Percentiles rank a stretch among this genome's conserved stretches.
phyloP scores from a whole-genome alignment of 2,329 filamentous ascomycete species.

The Phaeosphaeriaceae sp. region DNA sequence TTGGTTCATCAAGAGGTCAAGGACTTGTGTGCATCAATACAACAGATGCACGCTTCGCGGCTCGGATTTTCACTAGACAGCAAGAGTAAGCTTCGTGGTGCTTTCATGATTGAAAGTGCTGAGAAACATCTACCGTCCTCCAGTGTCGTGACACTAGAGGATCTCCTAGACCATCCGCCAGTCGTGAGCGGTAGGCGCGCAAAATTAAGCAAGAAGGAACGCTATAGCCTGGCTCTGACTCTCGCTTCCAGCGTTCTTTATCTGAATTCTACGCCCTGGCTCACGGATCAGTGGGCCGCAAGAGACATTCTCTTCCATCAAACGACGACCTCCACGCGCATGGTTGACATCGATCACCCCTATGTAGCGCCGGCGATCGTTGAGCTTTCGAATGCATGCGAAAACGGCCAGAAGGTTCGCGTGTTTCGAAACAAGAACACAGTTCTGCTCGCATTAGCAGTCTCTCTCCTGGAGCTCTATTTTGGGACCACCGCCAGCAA shows the following conservation, averaged over 20 bases:
- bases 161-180: slow-evolving; percentile 35
- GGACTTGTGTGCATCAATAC: slow-evolving; percentile 46
- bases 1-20: slow-evolving; percentile 37
- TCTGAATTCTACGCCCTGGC: slow-evolving; percentile 47
- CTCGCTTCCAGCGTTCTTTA: slow-evolving; percentile 46
- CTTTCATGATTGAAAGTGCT: slow-evolving; percentile 27
- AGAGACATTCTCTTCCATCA: slow-evolving; percentile 44
- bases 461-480: slow-evolving; percentile 45
- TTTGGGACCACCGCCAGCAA: slow-evolving; percentile 44
- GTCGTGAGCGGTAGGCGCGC: slow-evolving; percentile 31
- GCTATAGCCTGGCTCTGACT: slow-evolving; percentile 45
- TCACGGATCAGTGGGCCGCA: slow-evolving; percentile 41
- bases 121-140: slow-evolving; percentile 16
- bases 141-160: slow-evolving; percentile 40
- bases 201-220: slow-evolving; percentile 44
- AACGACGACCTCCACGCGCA: slow-evolving; percentile 18
- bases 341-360: slow-evolving; percentile 41
- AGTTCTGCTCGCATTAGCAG: slow-evolving; percentile 42
- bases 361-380: slow-evolving; percentile 32
- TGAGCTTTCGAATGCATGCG: slow-evolving; percentile 9
- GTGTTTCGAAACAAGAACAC: slow-evolving; percentile 44
- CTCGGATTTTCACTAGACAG: slow-evolving; percentile 45
- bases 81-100: slow-evolving; percentile 39
- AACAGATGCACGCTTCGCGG: slow-evolving; percentile 29
- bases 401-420: slow-evolving; percentile 11